Evolutionary conservation across 306 rosid species (phyloP).

Genomic region (Abrus precatorius): DNA sequence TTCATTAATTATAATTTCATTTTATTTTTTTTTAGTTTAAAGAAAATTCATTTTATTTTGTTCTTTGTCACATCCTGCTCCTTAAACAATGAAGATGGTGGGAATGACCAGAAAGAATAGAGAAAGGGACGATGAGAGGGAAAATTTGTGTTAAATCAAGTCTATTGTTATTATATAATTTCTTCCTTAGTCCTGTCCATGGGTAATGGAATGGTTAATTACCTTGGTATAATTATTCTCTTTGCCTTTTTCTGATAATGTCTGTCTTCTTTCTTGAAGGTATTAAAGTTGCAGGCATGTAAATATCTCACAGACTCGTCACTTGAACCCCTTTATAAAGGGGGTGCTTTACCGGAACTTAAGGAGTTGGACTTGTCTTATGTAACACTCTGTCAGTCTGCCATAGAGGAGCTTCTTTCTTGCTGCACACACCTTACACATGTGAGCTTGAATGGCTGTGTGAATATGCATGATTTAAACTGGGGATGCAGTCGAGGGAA

Average conservation of each 20-base stretch:
- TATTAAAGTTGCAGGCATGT: slow-evolving; percentile 95
- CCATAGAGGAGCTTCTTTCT: slow-evolving; percentile 97
- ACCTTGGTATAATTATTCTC: not conserved
- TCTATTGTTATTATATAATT: slow-evolving; percentile 2
- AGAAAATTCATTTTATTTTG: not conserved
- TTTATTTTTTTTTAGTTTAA: not conserved
- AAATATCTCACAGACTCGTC: slow-evolving; percentile 86
- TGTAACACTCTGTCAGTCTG: slow-evolving; percentile 89
- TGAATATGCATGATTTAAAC: slow-evolving; percentile 93
- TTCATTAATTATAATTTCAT: not conserved
- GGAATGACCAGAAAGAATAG: not conserved
- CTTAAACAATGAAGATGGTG: not conserved
- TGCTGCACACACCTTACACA: slow-evolving; percentile 91
- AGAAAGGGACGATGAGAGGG: not conserved
- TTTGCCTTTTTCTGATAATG: slow-evolving; percentile 18
- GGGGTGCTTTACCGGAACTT: slow-evolving; percentile 92
- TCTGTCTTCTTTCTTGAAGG: slow-evolving; percentile 62
- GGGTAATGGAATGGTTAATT: slow-evolving; percentile 4
- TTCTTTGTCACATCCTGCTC: not conserved
- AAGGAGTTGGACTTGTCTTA: slow-evolving; percentile 95
- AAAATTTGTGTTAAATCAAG: slow-evolving; percentile 19
- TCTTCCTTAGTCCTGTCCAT: slow-evolving; percentile 4
- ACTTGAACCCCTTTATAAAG: slow-evolving; percentile 93
- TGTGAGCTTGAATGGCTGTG: slow-evolving; percentile 98
- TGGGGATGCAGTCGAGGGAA: slow-evolving; percentile 70